Conservation (phyloP, 1,284 basidiomycete species). For the Gomphus bonarii region DNA sequence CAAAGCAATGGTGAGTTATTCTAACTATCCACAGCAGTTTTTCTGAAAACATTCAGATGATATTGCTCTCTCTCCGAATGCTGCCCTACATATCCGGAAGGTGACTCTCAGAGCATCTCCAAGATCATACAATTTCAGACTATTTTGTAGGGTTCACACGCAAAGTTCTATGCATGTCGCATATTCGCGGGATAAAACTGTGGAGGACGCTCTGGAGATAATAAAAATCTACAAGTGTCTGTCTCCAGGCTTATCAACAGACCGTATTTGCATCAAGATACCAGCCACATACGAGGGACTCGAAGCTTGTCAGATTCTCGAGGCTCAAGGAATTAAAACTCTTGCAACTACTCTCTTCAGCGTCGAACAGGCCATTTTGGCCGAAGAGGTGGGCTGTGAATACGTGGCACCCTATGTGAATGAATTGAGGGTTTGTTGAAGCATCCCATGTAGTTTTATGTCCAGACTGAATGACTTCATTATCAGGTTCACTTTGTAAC, state of each 20-base stretch:
- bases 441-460: not conserved
- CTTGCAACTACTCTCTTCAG: conserved; percentile 3
- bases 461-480: not conserved
- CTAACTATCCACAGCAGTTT: not conserved
- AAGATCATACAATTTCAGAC: not conserved
- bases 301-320: conserved; percentile 5
- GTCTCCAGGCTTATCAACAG: conserved; percentile 2
- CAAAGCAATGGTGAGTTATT: conserved; percentile 1
- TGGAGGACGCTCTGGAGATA: conserved; percentile 1
- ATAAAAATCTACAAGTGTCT: conserved; percentile 2
- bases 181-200: not conserved
- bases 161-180: conserved; percentile 3
- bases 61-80: conserved; percentile 4
- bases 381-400: conserved; percentile 1
- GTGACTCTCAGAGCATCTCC: not conserved
- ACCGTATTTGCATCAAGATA: conserved; percentile 10
- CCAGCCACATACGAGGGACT: conserved; percentile 9
- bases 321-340: not conserved
- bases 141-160: not conserved
- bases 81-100: conserved; percentile 6
- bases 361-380: conserved; percentile 7
- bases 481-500: conserved; percentile 5
- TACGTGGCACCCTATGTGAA: conserved; percentile 8
- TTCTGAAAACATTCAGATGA: conserved; percentile 1
- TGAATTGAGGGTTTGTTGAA: conserved; percentile 5